phyloP scores from a whole-genome alignment of 108 stramenopile species.

The Chaetoceros tenuissimus region DNA sequence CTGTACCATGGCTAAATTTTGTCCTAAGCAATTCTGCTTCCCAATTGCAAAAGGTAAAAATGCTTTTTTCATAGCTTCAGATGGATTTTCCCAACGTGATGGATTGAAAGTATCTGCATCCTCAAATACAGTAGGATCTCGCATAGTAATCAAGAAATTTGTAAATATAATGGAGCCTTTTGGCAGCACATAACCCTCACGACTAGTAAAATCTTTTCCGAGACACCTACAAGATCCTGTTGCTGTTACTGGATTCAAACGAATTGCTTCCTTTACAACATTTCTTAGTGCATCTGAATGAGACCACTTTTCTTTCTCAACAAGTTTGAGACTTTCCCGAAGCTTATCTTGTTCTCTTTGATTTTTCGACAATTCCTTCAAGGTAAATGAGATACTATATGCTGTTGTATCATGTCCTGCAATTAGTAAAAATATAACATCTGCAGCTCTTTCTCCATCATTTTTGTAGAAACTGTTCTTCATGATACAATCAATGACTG shows the following conservation, averaged over 20 bases:
- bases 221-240: not conserved
- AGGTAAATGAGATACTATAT: not conserved
- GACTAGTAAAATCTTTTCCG: not conserved
- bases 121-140: not conserved
- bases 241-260: not conserved
- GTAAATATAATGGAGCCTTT: not conserved
- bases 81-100: not conserved
- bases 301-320: not conserved
- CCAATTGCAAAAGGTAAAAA: not conserved
- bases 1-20: not conserved
- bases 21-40: not conserved
- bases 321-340: not conserved
- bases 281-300: not conserved
- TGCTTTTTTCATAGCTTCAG: not conserved
- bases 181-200: not conserved
- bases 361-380: not conserved
- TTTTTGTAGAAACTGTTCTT: slow-evolving; percentile 23
- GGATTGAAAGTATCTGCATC: not conserved
- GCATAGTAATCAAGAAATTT: not conserved
- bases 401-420: not conserved
- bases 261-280: not conserved
- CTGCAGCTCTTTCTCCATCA: not conserved
- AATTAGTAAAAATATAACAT: not conserved
- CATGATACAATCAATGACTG: slow-evolving; percentile 27
- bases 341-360: not conserved